A percentile compares a stretch with the other conserved stretches of the same genome.
Conservation (phyloP, 345 rosid species). For the Heritiera littoralis region DNA sequence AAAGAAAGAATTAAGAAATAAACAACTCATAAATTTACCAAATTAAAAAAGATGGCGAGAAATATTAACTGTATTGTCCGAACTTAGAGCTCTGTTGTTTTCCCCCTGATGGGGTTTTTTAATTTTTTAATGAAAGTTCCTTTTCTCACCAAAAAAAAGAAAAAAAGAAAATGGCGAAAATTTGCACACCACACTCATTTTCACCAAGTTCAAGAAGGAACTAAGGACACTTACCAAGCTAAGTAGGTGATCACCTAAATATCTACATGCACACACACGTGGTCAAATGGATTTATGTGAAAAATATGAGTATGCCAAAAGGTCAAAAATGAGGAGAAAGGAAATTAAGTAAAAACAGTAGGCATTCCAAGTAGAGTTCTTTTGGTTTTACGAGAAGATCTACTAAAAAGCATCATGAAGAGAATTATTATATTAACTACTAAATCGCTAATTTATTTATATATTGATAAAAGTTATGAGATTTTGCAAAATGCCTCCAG, state of each 20-base stretch:
- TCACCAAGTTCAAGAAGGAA: neutral
- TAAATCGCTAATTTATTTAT: neutral
- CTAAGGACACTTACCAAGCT: neutral
- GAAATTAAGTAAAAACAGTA: neutral
- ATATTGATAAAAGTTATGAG: neutral
- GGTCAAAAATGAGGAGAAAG: neutral
- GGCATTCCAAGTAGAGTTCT: neutral
- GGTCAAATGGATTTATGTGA: conserved; percentile 5
- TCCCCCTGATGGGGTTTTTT: too few species aligned
- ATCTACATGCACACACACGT: neutral
- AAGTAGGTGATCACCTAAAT: neutral
- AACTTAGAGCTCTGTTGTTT: too few species aligned
- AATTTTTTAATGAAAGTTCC: too few species aligned
- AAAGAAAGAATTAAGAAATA: conserved; percentile 18
- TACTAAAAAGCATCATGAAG: neutral
- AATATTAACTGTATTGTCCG: too few species aligned
- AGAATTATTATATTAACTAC: neutral
- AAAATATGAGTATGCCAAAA: neutral
- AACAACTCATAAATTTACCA: conserved; percentile 20
- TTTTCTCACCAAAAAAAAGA: too few species aligned
- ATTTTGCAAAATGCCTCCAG: neutral
- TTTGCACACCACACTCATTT: neutral
- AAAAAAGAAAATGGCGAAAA: neutral
- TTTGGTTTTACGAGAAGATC: neutral
- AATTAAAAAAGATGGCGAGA: neutral